These are phyloP conservation scores for Spongospora subterranea DNA, from an alignment of 208 protist genomes.

Conservation along the genomic window DNA sequence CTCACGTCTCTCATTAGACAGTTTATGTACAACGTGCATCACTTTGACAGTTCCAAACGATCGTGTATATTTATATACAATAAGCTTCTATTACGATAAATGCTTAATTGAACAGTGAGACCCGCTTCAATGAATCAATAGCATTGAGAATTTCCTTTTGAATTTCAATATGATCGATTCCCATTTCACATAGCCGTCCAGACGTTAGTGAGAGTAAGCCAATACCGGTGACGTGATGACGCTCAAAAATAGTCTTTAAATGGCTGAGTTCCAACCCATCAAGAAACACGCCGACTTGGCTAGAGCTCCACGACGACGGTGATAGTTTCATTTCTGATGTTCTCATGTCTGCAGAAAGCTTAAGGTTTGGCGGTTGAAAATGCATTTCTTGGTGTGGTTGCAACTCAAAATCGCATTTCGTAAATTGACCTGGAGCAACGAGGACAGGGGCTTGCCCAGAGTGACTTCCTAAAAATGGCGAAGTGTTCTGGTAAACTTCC, in stretches of 20 bases:
- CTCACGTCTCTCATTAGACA: neutral
- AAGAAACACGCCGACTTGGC: neutral
- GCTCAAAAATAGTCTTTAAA: neutral
- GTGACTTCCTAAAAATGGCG: neutral
- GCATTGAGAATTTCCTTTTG: neutral
- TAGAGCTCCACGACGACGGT: neutral
- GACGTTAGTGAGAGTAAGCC: neutral
- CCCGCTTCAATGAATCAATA: neutral
- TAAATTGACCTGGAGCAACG: neutral
- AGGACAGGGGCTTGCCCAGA: too few relatives aligned
- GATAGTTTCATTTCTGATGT: neutral
- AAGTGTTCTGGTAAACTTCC: neutral
- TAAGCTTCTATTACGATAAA: neutral
- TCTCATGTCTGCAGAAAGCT: neutral
- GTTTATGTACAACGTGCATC: neutral
- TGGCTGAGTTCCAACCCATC: neutral
- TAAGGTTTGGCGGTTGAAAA: too few relatives aligned
- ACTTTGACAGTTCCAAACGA: neutral
- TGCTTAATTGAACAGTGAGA: neutral
- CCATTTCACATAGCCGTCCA: neutral
- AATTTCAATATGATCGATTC: neutral
- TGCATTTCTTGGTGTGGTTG: too few relatives aligned
- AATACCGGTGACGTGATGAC: neutral
- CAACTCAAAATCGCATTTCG: neutral
- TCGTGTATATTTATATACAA: neutral